Percentiles rank a stretch among this genome's conserved stretches.
Conservation (phyloP, 495 filamentous ascomycete genomes). For the Daldinia grandis region DNA sequence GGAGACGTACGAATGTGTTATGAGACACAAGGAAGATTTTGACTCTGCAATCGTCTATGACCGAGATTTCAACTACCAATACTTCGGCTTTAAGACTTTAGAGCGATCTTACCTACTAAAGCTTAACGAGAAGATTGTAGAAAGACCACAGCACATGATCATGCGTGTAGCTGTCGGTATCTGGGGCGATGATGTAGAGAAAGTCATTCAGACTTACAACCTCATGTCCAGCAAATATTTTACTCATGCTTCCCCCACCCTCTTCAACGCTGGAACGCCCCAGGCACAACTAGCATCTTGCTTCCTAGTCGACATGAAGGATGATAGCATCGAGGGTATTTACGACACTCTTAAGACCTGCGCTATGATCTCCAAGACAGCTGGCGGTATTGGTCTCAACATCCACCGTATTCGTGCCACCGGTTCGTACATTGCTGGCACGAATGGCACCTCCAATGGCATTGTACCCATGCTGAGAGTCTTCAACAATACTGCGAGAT, state of each 20-base stretch:
- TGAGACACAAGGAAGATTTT: conserved; percentile 93
- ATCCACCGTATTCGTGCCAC: conserved; percentile 96
- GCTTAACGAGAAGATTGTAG: conserved; percentile 90
- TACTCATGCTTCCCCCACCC: conserved; percentile 95
- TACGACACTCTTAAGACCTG: conserved; percentile 99
- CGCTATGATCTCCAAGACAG: conserved; percentile 99
- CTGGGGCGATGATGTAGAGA: conserved; percentile 92
- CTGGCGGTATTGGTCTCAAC: conserved; percentile 95
- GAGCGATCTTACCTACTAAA: conserved; percentile 97
- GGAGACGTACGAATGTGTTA: conserved; percentile 86
- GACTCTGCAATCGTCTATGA: conserved; percentile 99
- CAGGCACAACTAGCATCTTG: conserved; percentile 93
- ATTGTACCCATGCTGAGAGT: conserved; percentile 98
- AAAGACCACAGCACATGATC: conserved; percentile 98
- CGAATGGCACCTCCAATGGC: conserved; percentile 96
- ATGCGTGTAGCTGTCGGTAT: conserved; percentile 99
- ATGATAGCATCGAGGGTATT: conserved; percentile 98
- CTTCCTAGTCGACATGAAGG: conserved; percentile 98
- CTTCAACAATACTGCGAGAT: conserved; percentile 98
- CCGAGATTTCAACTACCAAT: conserved; percentile 99
- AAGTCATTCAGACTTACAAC: conserved; percentile 95
- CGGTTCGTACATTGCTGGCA: conserved; percentile 95
- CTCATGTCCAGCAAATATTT: conserved; percentile 98
- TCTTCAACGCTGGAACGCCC: conserved; percentile 97
- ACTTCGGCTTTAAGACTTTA: conserved; percentile 99